Evolutionary conservation across 768 basidiomycete species (phyloP), one percentile per base, ranked within the genome.

Genomic region (Russula brevipes): DNA sequence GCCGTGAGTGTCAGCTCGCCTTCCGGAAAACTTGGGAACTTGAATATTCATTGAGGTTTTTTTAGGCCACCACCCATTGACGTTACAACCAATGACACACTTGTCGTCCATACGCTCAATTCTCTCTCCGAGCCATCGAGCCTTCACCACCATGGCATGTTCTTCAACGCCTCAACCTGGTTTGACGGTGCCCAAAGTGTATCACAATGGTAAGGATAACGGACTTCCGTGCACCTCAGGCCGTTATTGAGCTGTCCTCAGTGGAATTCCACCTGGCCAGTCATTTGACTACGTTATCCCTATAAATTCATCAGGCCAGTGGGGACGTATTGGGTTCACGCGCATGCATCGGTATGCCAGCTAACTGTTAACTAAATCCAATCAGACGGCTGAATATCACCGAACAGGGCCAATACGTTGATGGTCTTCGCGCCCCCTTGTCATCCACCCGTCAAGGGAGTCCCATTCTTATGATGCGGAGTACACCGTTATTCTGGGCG

Each of bases 91-190:
- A 80, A 80, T 19, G 93, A 98, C 73, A 82, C 83, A 0, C 77
- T 97, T 36, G 69, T 88, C 33, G 80, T 98, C 0, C 94, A 98
- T 71, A 85, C 86, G 5, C 78, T 78, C 35, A 94, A 95, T 73
- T 82, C 81, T 2, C 73, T 95, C 59, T 85, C 88, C 58, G 66
- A 76, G 33, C 81, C 86, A 0, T 82, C 89, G 0, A 81, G 87
- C 0, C 76, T 98, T 16, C 96, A 98, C 73, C 89, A 95, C 71
- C 95, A 97, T 75, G 96, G 96, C 66, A 91, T 96, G 88, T 94
- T 85, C 76, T 94, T 97, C 80, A 95, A 94, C 72, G 81, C 83
- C 1, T 82, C 89, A 0, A 82, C 84, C 17, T 97, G 90, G 86
- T 88, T 87, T 79, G 96, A 98, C 73, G 96, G 96, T 42, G 93